These are phyloP conservation scores for Ustilago loliicola DNA, from an alignment of 1,284 basidiomycete species.

Conservation along the genomic window DNA sequence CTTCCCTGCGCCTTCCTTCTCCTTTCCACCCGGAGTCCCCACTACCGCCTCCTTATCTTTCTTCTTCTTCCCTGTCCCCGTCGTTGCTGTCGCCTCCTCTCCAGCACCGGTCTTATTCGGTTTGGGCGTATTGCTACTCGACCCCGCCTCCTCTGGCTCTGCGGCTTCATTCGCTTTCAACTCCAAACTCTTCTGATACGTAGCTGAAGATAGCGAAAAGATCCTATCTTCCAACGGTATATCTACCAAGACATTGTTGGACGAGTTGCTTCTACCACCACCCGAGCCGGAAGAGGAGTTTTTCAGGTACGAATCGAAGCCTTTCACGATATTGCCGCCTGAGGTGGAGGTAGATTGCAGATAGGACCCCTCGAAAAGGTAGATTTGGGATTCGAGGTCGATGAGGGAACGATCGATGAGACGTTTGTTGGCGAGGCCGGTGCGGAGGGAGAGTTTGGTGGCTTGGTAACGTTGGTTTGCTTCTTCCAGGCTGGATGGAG, in stretches of 20 bases:
- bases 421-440: conserved; percentile 61
- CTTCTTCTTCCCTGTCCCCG: conserved; percentile 15
- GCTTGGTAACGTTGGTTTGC: conserved; percentile 62
- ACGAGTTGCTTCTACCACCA: conserved; percentile 6
- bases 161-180: conserved; percentile 59
- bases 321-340: conserved; percentile 70
- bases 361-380: conserved; percentile 69
- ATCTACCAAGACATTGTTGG: conserved; percentile 21
- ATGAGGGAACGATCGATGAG: conserved; percentile 62
- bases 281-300: conserved; percentile 19
- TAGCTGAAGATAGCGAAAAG: conserved; percentile 62
- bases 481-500: conserved; percentile 59
- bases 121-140: conserved; percentile 25
- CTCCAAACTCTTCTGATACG: conserved; percentile 63
- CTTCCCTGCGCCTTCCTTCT: conserved; percentile 15
- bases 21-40: conserved; percentile 4
- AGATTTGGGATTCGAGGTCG: conserved; percentile 69
- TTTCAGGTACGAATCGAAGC: conserved; percentile 68
- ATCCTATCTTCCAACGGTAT: conserved; percentile 62
- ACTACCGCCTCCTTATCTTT: conserved; percentile 20
- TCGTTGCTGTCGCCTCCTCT: not conserved
- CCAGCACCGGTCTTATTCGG: not conserved
- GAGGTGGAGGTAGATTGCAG: conserved; percentile 62
- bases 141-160: conserved; percentile 26
- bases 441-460: conserved; percentile 52